Percentiles rank a stretch among this genome's conserved stretches.
Conservation (phyloP, 106 monocot genomes). For the Allium cepa region DNA sequence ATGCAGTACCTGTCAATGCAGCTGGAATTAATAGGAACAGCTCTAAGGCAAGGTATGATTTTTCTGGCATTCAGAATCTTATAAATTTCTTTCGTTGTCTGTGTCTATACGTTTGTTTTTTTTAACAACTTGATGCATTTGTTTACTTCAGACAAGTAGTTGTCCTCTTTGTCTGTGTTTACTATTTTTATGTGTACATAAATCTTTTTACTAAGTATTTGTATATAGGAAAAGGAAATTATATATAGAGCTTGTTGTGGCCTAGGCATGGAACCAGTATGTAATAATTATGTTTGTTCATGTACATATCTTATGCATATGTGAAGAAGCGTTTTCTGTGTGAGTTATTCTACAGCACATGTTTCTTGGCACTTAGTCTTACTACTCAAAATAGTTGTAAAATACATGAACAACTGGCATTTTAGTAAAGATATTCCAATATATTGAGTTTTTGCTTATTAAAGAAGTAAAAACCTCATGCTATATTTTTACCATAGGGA, state of each 20-base stretch:
- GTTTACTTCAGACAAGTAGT: background rate
- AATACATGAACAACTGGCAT: too few species aligned
- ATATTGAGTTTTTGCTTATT: too few species aligned
- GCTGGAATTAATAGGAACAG: conserved; percentile 15
- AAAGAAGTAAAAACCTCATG: too few species aligned
- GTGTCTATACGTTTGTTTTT: background rate
- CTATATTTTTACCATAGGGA: too few species aligned
- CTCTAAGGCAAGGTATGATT: conserved; percentile 33
- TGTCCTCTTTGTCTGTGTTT: background rate
- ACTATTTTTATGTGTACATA: background rate
- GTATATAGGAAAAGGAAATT: background rate
- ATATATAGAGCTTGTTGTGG: conserved; percentile 1
- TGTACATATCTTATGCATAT: conserved; percentile 7
- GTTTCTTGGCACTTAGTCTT: background rate
- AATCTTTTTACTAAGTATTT: background rate
- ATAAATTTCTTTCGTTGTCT: background rate
- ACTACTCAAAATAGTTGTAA: too few species aligned
- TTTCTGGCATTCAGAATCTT: background rate
- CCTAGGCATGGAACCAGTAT: background rate
- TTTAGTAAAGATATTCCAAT: too few species aligned
- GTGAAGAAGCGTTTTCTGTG: background rate
- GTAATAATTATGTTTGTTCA: conserved; percentile 1
- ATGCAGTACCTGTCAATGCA: conserved; percentile 17
- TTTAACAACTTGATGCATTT: background rate
- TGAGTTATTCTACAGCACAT: conserved; percentile 6